These are phyloP conservation scores for Akanthomyces uredinophilus DNA, from an alignment of 2,329 filamentous ascomycete genomes.

Conservation along the genomic window DNA sequence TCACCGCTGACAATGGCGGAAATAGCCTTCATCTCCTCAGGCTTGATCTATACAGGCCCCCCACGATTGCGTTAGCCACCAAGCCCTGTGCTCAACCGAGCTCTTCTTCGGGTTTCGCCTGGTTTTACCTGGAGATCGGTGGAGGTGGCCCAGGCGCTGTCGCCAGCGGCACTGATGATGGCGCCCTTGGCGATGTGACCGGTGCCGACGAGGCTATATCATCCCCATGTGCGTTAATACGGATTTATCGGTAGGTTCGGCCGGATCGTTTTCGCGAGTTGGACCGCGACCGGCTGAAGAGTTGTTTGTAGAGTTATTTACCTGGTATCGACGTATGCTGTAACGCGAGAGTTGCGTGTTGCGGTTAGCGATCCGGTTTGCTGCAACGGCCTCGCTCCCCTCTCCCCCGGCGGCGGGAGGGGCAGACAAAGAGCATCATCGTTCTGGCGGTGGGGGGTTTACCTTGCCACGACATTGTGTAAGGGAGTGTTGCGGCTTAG, in stretches of 20 bases:
- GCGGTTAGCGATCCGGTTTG: conserved; percentile 18
- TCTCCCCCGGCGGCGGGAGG: conserved; percentile 3
- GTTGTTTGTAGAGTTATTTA: conserved; percentile 25
- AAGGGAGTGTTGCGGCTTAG: conserved; percentile 13
- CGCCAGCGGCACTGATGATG: conserved; percentile 76
- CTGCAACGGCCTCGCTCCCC: conserved; percentile 20
- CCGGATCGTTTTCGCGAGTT: neutral
- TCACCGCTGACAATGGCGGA: conserved; percentile 45
- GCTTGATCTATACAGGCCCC: conserved; percentile 27
- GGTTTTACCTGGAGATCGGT: conserved; percentile 65
- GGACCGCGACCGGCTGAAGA: neutral
- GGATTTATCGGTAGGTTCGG: neutral
- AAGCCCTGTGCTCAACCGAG: neutral
- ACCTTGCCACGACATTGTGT: conserved; percentile 71
- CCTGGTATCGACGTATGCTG: conserved; percentile 50
- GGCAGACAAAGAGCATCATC: conserved; percentile 15
- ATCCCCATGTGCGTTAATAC: conserved; percentile 17
- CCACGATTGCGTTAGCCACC: neutral
- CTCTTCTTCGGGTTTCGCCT: neutral
- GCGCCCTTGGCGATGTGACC: conserved; percentile 78
- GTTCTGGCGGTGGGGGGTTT: conserved; percentile 30
- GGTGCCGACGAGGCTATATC: conserved; percentile 67
- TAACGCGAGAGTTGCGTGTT: conserved; percentile 14
- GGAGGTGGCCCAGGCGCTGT: conserved; percentile 72
- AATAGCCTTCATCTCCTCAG: conserved; percentile 56